Base-by-base conservation (phyloP, 2,329 filamentous ascomycete species). In the Acrocalymma vagum region DNA sequence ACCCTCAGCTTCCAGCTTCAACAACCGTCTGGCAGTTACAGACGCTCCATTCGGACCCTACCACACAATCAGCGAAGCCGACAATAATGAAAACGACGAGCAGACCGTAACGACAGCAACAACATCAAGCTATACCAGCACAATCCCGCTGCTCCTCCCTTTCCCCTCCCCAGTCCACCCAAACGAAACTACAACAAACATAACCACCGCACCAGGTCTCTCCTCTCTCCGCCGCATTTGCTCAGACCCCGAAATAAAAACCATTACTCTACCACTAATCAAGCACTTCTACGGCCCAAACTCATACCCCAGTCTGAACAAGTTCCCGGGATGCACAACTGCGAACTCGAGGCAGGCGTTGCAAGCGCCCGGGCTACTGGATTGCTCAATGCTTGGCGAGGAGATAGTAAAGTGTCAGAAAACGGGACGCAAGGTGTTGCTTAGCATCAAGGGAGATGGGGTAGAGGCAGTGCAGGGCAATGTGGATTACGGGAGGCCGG, bases 341-440 rank as follows among this genome's bases (percentile, higher is more conserved):
- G 23, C 60, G 1, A 69, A 67, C 25, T 16, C 48, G 1, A 42
- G 47, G 1, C 72, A 74, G 61, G 23, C 51, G 1, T 27, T 52
- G 7, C 45, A 62, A 38, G 72, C 70, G 3, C 67, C 71, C 1
- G 69, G 70, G 2, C 55, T 76, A 0, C 54, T 69, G 5, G 60
- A 63, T 45, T 74, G 70, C 58, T 63, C 69, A 1, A 48, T 55
- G 0, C 58, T 75, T 3, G 71, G 71, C 32, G 29, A 29, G 1
- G 57, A 62, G 42, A 61, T 71, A 6, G 42, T 50, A 16, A 28
- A 38, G 1, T 77, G 73, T 52, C 73, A 77, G 48, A 29, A 38
- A 0, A 29, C 58, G 9, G 70, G 72, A 14, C 73, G 72, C 38
- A 68, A 67, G 15, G 63, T 76, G 1, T 39, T 77, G 2, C 51